Conservation (phyloP, 2,329 filamentous ascomycete species). For the Xylariaceae sp. region DNA sequence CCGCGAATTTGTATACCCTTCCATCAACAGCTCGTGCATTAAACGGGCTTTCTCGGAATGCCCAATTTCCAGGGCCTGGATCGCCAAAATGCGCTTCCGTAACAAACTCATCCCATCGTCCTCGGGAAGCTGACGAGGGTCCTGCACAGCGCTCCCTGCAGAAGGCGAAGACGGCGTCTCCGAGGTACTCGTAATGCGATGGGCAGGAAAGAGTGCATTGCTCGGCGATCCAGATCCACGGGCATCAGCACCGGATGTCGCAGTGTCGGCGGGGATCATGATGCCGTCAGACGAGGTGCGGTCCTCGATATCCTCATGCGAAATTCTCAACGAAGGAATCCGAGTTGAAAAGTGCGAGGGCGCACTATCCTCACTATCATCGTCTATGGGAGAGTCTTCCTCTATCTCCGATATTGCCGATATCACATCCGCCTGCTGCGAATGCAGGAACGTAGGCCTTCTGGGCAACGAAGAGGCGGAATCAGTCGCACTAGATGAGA, state of each 20-base stretch:
- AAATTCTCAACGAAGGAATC: slow-evolving; percentile 24
- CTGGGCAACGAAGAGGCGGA: slow-evolving; percentile 35
- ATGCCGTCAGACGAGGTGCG: slow-evolving; percentile 6
- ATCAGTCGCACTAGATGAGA: slow-evolving; percentile 32
- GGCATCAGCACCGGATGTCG: slow-evolving; percentile 4
- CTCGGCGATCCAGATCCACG: slow-evolving; percentile 9
- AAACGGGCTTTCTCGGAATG: slow-evolving; percentile 62
- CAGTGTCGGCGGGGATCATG: slow-evolving; percentile 1
- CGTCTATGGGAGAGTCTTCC: slow-evolving; percentile 23
- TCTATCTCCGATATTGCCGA: slow-evolving; percentile 31
- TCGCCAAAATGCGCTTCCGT: slow-evolving; percentile 61
- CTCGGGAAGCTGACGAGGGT: slow-evolving; percentile 51
- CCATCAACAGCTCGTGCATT: slow-evolving; percentile 66
- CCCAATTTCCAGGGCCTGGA: slow-evolving; percentile 57
- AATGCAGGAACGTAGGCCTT: slow-evolving; percentile 19
- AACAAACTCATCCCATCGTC: slow-evolving; percentile 73
- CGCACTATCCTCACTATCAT: slow-evolving; percentile 24
- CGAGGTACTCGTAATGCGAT: slow-evolving; percentile 14
- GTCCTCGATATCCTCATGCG: slow-evolving; percentile 13
- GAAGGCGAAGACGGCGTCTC: slow-evolving; percentile 11
- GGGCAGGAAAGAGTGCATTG: slow-evolving; percentile 13
- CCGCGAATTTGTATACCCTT: slow-evolving; percentile 54
- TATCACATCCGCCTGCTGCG: slow-evolving; percentile 27
- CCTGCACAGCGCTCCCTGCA: slow-evolving; percentile 1
- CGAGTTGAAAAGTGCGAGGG: slow-evolving; percentile 26